These are phyloP conservation scores for Colletotrichum abscissum DNA, from an alignment of 2,329 filamentous ascomycete species.

Conservation along the genomic window DNA sequence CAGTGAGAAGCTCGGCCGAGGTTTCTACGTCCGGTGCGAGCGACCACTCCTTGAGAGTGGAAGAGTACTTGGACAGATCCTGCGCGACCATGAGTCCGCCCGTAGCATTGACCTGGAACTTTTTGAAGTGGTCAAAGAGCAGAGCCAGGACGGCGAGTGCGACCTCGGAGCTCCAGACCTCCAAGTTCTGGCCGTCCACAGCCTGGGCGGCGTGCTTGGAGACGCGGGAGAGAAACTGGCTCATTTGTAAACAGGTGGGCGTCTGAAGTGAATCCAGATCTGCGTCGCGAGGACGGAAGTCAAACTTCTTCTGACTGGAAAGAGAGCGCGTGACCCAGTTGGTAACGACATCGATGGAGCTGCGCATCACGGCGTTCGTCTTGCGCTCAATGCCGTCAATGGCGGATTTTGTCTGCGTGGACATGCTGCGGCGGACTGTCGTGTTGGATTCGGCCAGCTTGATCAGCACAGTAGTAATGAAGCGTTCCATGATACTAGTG, in stretches of 20 bases:
- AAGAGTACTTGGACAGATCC: slow-evolving; percentile 93
- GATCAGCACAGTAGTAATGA: slow-evolving; percentile 89
- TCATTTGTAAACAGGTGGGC: slow-evolving; percentile 83
- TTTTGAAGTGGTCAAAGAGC: slow-evolving; percentile 93
- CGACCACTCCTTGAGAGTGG: slow-evolving; percentile 86
- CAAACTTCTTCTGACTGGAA: slow-evolving; percentile 83
- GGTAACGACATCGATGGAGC: slow-evolving; percentile 73
- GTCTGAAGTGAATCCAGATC: slow-evolving; percentile 86
- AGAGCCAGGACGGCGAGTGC: slow-evolving; percentile 81
- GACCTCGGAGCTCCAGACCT: slow-evolving; percentile 85
- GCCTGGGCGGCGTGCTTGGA: slow-evolving; percentile 73
- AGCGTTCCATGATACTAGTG: slow-evolving; percentile 92
- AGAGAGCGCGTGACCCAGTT: slow-evolving; percentile 82
- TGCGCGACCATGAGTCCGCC: slow-evolving; percentile 96
- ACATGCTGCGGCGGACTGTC: slow-evolving; percentile 89
- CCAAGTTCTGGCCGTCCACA: slow-evolving; percentile 85
- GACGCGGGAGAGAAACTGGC: slow-evolving; percentile 79
- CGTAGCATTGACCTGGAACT: slow-evolving; percentile 91
- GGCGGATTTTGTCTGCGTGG: slow-evolving; percentile 80
- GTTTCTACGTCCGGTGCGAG: slow-evolving; percentile 75
- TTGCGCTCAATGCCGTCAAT: slow-evolving; percentile 87
- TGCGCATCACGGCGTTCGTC: slow-evolving; percentile 71
- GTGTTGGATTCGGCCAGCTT: slow-evolving; percentile 90
- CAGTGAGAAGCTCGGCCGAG: slow-evolving; percentile 85
- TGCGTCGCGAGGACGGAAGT: slow-evolving; percentile 89